Base-by-base conservation (phyloP, 306 rosid species). In the Psophocarpus tetragonolobus region DNA sequence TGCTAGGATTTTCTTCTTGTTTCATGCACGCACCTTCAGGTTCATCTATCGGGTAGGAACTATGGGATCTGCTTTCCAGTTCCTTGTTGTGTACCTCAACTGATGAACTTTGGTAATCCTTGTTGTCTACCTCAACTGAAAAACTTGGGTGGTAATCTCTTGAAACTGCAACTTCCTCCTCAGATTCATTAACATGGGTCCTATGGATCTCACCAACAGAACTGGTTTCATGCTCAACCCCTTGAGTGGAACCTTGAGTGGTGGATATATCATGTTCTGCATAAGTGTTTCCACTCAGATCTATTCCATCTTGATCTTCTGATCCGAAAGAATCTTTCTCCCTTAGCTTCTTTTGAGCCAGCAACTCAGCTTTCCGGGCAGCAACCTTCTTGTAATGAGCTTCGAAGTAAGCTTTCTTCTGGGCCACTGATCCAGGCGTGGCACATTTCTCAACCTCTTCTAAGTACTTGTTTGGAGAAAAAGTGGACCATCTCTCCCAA, bases 401-500 rank as follows among this genome's bases (percentile, higher is more conserved):
- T 85, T 95, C 98, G 58, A 95, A 95, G 77, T 91, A 95, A 17
- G 98, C 98, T 84, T 80, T 90, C 80, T 95, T 95, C 87, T 91
- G 90, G 15, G 98, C 98, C 42, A 95, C 98, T 24, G 97, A 95
- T 80, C 98, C 98, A 21, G 98, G 97, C 0, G 96, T 92, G 12
- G 98, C 97, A 63, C 90, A 95, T 83, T 95, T 95, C 85, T 87
- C 98, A 68, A 95, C 98, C 84, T 95, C 98, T 76, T 95, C 98
- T 81, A 95, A 82, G 79, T 95, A 95, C 91, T 89, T 95, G 21
- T 95, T 95, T 0, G 96, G 96, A 20, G 97, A 95, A 60, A 95
- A 95, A 42, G 98, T 68, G 4, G 98, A 95, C 97, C 97, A 95
- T 87, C 89, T 95, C 90, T 95, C 98, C 98, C 97, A 95, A 38